Percentiles rank a stretch among this genome's conserved stretches.
phyloP scores from a whole-genome alignment of 2,329 filamentous ascomycete genomes.

The Hortaea werneckii region DNA sequence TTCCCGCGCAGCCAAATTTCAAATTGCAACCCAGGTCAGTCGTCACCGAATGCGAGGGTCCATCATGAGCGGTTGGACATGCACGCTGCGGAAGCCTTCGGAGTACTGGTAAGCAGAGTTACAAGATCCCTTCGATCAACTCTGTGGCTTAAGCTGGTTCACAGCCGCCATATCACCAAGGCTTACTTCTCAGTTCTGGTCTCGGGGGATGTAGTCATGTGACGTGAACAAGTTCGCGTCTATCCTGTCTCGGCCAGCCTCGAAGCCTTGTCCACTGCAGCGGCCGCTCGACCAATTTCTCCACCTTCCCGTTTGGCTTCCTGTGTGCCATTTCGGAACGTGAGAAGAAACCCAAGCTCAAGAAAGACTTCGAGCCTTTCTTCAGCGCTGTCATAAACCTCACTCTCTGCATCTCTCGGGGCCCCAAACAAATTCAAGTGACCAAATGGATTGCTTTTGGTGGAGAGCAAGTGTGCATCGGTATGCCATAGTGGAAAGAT shows the following conservation, averaged over 20 bases:
- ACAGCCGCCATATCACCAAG: no score
- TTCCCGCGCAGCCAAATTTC: no score
- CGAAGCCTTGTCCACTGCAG: constrained; percentile 58
- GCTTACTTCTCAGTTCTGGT: no score
- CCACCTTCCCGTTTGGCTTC: constrained; percentile 75
- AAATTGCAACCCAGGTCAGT: no score
- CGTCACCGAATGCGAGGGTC: no score
- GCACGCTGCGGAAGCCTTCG: no score
- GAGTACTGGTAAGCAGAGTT: no score
- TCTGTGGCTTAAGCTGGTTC: no score
- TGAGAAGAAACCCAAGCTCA: constrained; percentile 51
- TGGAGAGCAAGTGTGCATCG: constrained; percentile 35
- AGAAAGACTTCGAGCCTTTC: constrained; percentile 68
- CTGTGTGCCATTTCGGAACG: constrained; percentile 54
- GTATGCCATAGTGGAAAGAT: constrained; percentile 37
- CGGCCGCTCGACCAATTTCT: constrained; percentile 69
- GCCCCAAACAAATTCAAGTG: constrained; percentile 77
- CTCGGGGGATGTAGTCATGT: no score
- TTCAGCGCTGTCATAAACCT: constrained; percentile 75
- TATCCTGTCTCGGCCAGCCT: constrained; percentile 22
- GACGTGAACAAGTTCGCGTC: no score
- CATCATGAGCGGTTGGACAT: no score
- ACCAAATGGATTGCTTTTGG: constrained; percentile 58
- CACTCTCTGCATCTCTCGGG: constrained; percentile 67
- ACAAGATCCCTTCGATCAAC: no score